Evolutionary conservation across 495 filamentous ascomycete genomes (phyloP), one percentile per base, ranked within the genome.

Genomic region (Arthonia radiata): DNA sequence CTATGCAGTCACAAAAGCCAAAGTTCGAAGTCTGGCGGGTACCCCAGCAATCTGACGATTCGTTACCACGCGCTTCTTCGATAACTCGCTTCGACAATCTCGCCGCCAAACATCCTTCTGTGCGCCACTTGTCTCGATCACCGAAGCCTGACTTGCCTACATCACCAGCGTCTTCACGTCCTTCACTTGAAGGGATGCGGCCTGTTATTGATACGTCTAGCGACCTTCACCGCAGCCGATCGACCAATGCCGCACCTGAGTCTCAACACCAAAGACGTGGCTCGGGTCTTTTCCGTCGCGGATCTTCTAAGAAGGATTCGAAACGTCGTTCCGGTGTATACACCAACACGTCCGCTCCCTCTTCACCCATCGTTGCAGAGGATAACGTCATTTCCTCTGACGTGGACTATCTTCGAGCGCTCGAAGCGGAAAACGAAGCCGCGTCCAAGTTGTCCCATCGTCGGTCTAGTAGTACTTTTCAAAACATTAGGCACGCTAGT

Each of bases 351-450:
- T n/a, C n/a, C n/a, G n/a, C n/a, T n/a, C n/a, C n/a, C n/a, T n/a
- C n/a, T n/a, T n/a, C n/a, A n/a, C n/a, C n/a, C n/a, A n/a, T n/a
- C n/a, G n/a, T n/a, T n/a, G n/a, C n/a, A n/a, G n/a, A n/a, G n/a
- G n/a, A n/a, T n/a, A n/a, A n/a, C n/a, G n/a, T n/a, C n/a, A n/a
- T n/a, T n/a, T n/a, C n/a, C 28, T 86, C 79, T 4, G 80, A 89
- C 36, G 65, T 93, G 11, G 83, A 90, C 29, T 94, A 79, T 40
- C 54, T 93, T 2, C 69, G 73, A 15, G 63, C 64, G 0, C 77
- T 76, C 57, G 82, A 93, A 43, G 59, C 63, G 17, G 61, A 68
- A 33, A 64, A 71, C 17, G n/a, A n/a, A n/a, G n/a, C n/a, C n/a
- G 59, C 61, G 18, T 48, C 54, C 3, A 65, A 68, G 18, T 11